Percentiles rank a stretch among this genome's conserved stretches.
These are phyloP conservation scores for Albugo laibachii DNA, from an alignment of 352 stramenopile genomes.

Conservation along the genomic window DNA sequence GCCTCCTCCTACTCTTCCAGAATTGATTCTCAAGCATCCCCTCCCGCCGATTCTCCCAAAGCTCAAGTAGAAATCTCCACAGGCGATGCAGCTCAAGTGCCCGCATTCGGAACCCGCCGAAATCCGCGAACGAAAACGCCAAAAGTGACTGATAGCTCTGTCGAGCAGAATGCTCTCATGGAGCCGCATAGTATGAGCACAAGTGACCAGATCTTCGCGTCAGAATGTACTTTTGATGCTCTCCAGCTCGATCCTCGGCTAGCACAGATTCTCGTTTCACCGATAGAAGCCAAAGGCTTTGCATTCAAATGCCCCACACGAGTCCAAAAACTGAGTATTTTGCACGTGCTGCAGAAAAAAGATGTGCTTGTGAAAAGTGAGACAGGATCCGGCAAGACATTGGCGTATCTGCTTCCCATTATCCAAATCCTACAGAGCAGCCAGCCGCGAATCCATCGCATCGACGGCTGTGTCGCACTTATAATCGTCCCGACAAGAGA, in stretches of 20 bases:
- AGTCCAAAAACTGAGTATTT: slow-evolving; percentile 70
- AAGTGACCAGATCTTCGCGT: slow-evolving; percentile 70
- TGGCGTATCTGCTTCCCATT: slow-evolving; percentile 92
- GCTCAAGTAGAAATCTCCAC: background rate
- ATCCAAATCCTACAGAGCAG: slow-evolving; percentile 73
- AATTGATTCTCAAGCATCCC: background rate
- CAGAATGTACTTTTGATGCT: slow-evolving; percentile 41
- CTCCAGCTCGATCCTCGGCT: slow-evolving; percentile 49
- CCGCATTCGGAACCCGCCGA: slow-evolving; percentile 42
- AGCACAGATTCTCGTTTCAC: slow-evolving; percentile 43
- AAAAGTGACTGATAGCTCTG: slow-evolving; percentile 30
- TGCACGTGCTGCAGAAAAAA: slow-evolving; percentile 34
- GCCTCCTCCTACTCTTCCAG: background rate
- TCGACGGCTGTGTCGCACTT: slow-evolving; percentile 75
- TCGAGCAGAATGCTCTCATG: slow-evolving; percentile 41
- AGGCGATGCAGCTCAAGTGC: slow-evolving; percentile 1
- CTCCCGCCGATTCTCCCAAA: background rate
- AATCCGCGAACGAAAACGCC: slow-evolving; percentile 52
- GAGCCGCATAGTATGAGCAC: slow-evolving; percentile 45
- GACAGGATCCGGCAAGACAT: slow-evolving; percentile 92
- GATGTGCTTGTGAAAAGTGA: slow-evolving; percentile 91
- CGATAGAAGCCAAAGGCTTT: slow-evolving; percentile 29
- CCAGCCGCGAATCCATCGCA: slow-evolving; percentile 43
- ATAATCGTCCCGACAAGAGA: slow-evolving; percentile 43
- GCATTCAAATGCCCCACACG: slow-evolving; percentile 54